Evolutionary conservation across 2,329 filamentous ascomycete genomes (phyloP).

Genomic region (Fusarium bactridioides): DNA sequence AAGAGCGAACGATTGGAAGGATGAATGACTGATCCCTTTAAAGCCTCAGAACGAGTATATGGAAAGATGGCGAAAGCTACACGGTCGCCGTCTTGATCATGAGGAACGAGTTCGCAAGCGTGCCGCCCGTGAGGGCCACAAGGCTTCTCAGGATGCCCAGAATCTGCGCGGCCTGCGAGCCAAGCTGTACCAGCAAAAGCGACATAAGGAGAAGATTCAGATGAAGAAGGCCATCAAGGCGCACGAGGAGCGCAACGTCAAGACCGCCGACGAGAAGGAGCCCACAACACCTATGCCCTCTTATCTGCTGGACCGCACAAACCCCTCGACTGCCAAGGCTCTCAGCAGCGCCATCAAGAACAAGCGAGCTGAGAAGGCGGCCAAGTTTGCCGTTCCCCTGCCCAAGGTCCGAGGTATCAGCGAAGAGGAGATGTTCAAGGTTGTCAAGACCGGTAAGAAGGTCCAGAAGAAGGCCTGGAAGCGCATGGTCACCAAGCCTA

Average conservation of each 20-base stretch:
- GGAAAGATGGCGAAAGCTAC: slow-evolving; percentile 72
- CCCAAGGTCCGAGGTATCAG: slow-evolving; percentile 91
- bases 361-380: slow-evolving; percentile 91
- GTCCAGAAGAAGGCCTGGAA: slow-evolving; percentile 85
- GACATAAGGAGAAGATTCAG: slow-evolving; percentile 97
- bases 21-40: slow-evolving; percentile 32
- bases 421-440: slow-evolving; percentile 98
- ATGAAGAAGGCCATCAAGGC: slow-evolving; percentile 95
- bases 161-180: slow-evolving; percentile 90
- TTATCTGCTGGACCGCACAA: slow-evolving; percentile 88
- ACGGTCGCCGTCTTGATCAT: slow-evolving; percentile 71
- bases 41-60: slow-evolving; percentile 84
- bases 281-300: slow-evolving; percentile 84
- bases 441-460: slow-evolving; percentile 96
- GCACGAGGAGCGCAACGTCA: slow-evolving; percentile 96
- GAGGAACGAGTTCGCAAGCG: slow-evolving; percentile 91
- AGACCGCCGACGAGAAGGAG: slow-evolving; percentile 82
- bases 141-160: slow-evolving; percentile 88
- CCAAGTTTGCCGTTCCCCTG: slow-evolving; percentile 89
- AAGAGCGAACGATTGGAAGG: neutral
- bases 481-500: slow-evolving; percentile 67
- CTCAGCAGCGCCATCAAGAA: slow-evolving; percentile 91
- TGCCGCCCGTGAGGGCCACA: slow-evolving; percentile 86
- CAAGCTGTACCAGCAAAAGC: slow-evolving; percentile 92
- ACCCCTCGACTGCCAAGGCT: slow-evolving; percentile 69